A percentile compares a stretch with the other conserved stretches of the same genome.
These are phyloP conservation scores for Fagopyrum tataricum DNA, from an alignment of 148 eudicot genomes.

Conservation along the genomic window DNA sequence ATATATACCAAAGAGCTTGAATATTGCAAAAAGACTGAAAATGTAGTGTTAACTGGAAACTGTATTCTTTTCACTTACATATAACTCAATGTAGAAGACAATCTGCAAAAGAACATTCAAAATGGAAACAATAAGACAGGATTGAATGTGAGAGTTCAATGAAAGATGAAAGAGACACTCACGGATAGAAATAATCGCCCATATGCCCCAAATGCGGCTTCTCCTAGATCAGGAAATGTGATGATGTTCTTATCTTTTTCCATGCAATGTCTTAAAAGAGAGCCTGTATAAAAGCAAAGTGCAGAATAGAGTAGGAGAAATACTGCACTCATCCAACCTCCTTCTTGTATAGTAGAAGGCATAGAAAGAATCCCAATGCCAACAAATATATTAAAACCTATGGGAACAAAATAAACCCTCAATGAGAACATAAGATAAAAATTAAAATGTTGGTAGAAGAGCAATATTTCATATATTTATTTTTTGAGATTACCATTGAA, in stretches of 20 bases:
- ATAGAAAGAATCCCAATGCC: conserved; percentile 86
- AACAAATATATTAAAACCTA: conserved; percentile 73
- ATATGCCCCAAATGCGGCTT: conserved; percentile 76
- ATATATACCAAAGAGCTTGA: not conserved
- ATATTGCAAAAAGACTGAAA: not conserved
- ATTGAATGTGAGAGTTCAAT: too few relatives aligned
- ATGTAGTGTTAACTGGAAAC: not conserved
- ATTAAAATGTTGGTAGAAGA: not conserved
- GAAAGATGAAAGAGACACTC: conserved; percentile 27
- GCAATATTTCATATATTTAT: too few relatives aligned
- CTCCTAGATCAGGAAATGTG: conserved; percentile 80
- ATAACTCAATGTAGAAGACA: conserved; percentile 65
- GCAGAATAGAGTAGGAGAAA: conserved; percentile 55
- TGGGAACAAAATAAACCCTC: not conserved
- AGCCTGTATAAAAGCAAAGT: conserved; percentile 63
- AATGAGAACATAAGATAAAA: not conserved
- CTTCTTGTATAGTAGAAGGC: conserved; percentile 70
- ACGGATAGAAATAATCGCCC: conserved; percentile 75
- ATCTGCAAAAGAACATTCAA: too few relatives aligned
- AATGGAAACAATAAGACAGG: too few relatives aligned
- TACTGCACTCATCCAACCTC: conserved; percentile 72
- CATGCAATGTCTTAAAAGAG: conserved; percentile 61
- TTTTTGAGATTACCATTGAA: conserved; percentile 32
- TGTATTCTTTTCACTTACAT: conserved; percentile 45
- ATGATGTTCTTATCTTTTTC: conserved; percentile 47